phyloP scores from a whole-genome alignment of 179 eudicot species.

The Patellifolia procumbens region DNA sequence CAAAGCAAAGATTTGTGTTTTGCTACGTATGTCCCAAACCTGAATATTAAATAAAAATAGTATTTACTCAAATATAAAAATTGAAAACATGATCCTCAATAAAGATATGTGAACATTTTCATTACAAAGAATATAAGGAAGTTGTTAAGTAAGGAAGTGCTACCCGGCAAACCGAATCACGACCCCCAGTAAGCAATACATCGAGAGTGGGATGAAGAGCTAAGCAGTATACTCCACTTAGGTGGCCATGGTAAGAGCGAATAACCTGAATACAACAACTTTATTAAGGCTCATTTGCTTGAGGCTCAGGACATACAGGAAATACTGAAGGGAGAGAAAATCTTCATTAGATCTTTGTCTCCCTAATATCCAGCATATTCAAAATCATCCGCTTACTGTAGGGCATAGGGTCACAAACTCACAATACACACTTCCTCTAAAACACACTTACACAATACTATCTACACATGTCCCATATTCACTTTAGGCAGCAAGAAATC shows the following conservation, averaged over 20 bases:
- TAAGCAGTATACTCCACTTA: slow-evolving; percentile 96
- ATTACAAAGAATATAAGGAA: neutral
- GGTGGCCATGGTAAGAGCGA: slow-evolving; percentile 95
- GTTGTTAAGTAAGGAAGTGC: slow-evolving; percentile 1
- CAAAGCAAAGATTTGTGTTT: slow-evolving; percentile 85
- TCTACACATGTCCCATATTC: neutral
- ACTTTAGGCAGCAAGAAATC: no score
- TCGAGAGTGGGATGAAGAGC: slow-evolving; percentile 96
- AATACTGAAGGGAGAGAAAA: no score
- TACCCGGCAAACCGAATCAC: slow-evolving; percentile 99
- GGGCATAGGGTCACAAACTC: neutral
- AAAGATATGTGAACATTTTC: neutral
- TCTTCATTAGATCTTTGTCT: neutral
- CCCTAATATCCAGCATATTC: neutral
- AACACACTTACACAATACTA: neutral
- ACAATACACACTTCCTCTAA: neutral
- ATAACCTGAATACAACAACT: slow-evolving; percentile 55
- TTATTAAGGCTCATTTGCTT: slow-evolving; percentile 2
- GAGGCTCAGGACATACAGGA: neutral
- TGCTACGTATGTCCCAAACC: slow-evolving; percentile 98
- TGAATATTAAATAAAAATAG: slow-evolving; percentile 32
- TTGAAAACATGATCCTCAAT: slow-evolving; percentile 4
- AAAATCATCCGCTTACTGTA: neutral
- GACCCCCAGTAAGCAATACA: slow-evolving; percentile 90
- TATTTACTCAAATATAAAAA: neutral